These are phyloP conservation scores for Neophaeococcomyces mojaviensis DNA, from an alignment of 2,329 filamentous ascomycete genomes.

Conservation along the genomic window DNA sequence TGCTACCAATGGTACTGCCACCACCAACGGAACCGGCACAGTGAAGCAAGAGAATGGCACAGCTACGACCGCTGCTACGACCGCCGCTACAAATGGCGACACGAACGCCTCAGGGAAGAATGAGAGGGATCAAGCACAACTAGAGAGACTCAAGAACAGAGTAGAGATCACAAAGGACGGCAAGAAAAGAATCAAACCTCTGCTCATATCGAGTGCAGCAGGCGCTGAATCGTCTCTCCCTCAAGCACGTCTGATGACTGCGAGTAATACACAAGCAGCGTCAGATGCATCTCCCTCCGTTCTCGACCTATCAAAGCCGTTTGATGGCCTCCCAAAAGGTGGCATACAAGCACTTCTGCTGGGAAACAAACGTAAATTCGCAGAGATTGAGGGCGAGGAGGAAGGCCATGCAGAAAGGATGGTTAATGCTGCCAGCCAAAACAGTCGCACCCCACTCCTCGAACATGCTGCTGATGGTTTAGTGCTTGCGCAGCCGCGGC, in stretches of 20 bases:
- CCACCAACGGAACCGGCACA: conserved; percentile 4
- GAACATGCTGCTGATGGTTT: conserved; percentile 70
- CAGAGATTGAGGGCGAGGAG: conserved; percentile 66
- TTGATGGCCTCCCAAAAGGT: conserved; percentile 84
- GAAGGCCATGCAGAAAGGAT: conserved; percentile 56
- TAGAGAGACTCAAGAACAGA: conserved; percentile 73
- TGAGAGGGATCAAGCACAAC: conserved; percentile 51
- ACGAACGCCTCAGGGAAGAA: conserved; percentile 27
- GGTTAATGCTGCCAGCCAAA: conserved; percentile 50
- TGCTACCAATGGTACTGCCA: conserved; percentile 39
- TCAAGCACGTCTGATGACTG: conserved; percentile 77
- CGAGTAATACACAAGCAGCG: conserved; percentile 47
- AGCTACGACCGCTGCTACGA: no score
- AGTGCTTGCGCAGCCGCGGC: conserved; percentile 62
- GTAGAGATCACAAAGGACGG: conserved; percentile 95
- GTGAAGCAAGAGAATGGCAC: no score
- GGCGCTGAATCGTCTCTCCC: conserved; percentile 81
- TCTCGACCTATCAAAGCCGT: conserved; percentile 85
- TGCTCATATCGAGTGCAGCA: conserved; percentile 84
- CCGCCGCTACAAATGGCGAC: conserved; percentile 27
- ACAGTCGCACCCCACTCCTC: conserved; percentile 67
- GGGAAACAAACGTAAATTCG: conserved; percentile 85
- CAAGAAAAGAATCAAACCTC: conserved; percentile 87
- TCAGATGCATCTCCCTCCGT: conserved; percentile 64
- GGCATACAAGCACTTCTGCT: conserved; percentile 78